These are phyloP conservation scores for Aspergillus sp. DNA, from an alignment of 2,329 filamentous ascomycete species.

Conservation along the genomic window DNA sequence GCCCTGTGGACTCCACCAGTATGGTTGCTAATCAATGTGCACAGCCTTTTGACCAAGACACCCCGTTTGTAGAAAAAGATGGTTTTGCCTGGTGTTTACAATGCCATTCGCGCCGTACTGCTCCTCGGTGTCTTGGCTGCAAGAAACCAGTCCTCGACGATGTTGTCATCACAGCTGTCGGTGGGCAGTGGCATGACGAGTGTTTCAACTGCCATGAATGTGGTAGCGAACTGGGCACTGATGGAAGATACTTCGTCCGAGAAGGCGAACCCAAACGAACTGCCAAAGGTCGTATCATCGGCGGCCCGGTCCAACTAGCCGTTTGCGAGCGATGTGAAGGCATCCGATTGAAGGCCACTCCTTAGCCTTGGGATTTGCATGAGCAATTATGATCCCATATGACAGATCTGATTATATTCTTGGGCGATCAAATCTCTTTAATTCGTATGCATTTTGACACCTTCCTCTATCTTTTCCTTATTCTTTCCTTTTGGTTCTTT, in stretches of 20 bases:
- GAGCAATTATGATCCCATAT: not conserved
- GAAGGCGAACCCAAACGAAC: constrained; percentile 51
- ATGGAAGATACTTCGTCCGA: constrained; percentile 63
- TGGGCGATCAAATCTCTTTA: not conserved
- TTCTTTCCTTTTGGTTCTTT: not conserved
- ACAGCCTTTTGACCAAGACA: constrained; percentile 58
- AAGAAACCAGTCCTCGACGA: constrained; percentile 82
- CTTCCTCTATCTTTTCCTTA: too few relatives aligned
- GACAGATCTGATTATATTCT: not conserved
- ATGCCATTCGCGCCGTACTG: constrained; percentile 89
- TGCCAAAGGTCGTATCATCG: constrained; percentile 47
- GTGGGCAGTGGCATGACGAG: constrained; percentile 86
- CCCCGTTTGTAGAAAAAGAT: constrained; percentile 94
- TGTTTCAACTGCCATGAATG: constrained; percentile 84
- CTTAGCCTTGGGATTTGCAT: not conserved
- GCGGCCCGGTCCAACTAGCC: constrained; percentile 54
- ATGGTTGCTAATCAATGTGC: constrained; percentile 14
- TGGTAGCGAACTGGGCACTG: constrained; percentile 56
- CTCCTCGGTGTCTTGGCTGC: constrained; percentile 85
- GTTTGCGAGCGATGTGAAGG: constrained; percentile 65
- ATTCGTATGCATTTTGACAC: too few relatives aligned
- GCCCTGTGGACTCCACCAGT: not conserved
- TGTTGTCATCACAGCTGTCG: constrained; percentile 83
- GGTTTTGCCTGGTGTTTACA: constrained; percentile 95
- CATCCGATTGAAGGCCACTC: constrained; percentile 57